These are phyloP conservation scores for Boletus eberwhitei DNA, from an alignment of 768 basidiomycete genomes.

Conservation along the genomic window DNA sequence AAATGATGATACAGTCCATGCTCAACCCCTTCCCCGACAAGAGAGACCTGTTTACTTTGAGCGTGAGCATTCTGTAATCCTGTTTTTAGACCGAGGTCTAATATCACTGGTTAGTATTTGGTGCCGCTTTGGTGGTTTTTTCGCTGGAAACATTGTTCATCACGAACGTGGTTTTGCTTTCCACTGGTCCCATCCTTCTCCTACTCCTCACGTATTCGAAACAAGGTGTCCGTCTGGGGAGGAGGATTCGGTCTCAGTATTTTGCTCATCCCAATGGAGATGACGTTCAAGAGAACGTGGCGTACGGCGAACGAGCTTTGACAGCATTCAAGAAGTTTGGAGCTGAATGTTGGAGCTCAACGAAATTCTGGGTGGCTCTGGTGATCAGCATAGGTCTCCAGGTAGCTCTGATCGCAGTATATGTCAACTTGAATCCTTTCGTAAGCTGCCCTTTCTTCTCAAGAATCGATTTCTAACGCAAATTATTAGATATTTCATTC, in stretches of 20 bases:
- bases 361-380: constrained; percentile 63
- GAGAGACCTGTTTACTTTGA: constrained; percentile 65
- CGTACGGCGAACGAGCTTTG: constrained; percentile 19
- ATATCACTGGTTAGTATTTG: constrained; percentile 49
- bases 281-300: constrained; percentile 1
- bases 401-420: constrained; percentile 45
- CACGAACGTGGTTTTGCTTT: constrained; percentile 55
- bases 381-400: constrained; percentile 44
- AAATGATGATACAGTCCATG: constrained; percentile 36
- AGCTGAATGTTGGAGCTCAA: constrained; percentile 43
- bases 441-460: constrained; percentile 36
- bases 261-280: background rate
- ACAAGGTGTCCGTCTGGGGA: constrained; percentile 21
- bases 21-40: constrained; percentile 21
- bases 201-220: constrained; percentile 42
- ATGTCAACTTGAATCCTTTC: constrained; percentile 58
- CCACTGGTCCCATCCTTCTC: constrained; percentile 59
- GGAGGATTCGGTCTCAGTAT: constrained; percentile 14
- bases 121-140: constrained; percentile 51
- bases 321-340: constrained; percentile 26
- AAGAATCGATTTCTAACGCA: background rate
- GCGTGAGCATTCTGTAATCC: constrained; percentile 40
- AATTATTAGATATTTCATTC: constrained; percentile 57
- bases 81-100: background rate
- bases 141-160: constrained; percentile 48